Percentiles rank a stretch among this genome's conserved stretches.
These are phyloP conservation scores for Rosa persica DNA, from an alignment of 306 rosid species.

Conservation along the genomic window DNA sequence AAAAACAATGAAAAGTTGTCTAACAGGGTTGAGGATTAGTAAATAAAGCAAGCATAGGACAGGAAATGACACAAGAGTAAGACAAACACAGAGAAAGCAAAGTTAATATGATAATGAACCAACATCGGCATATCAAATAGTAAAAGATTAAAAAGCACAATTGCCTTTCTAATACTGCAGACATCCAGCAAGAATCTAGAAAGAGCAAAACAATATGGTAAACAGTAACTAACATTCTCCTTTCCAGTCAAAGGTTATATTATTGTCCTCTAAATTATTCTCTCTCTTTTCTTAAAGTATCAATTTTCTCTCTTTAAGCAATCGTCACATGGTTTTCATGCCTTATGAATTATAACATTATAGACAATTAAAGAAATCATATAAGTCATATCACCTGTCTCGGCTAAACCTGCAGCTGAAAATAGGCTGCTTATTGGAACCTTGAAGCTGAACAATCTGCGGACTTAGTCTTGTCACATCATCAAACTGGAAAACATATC, in stretches of 20 bases:
- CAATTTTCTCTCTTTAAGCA: neutral
- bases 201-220: neutral
- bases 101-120: neutral
- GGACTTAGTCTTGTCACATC: constrained; percentile 74
- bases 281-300: neutral
- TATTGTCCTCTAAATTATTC: neutral
- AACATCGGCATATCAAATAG: neutral
- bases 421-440: constrained; percentile 81
- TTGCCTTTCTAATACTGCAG: neutral
- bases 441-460: constrained; percentile 84
- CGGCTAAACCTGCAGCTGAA: constrained; percentile 87
- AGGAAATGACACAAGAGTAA: neutral
- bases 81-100: neutral
- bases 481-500: constrained; percentile 87
- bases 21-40: neutral
- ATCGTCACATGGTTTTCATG: neutral
- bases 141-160: neutral
- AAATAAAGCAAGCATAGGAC: neutral
- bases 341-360: neutral
- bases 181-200: neutral
- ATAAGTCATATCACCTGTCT: constrained; percentile 70
- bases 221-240: neutral
- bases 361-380: constrained; percentile 13
- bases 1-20: neutral
- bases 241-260: neutral